Evolutionary conservation across 208 protist genomes (phyloP), one percentile per base, ranked within the genome.

Genomic region (Angomonas ambiguus): DNA sequence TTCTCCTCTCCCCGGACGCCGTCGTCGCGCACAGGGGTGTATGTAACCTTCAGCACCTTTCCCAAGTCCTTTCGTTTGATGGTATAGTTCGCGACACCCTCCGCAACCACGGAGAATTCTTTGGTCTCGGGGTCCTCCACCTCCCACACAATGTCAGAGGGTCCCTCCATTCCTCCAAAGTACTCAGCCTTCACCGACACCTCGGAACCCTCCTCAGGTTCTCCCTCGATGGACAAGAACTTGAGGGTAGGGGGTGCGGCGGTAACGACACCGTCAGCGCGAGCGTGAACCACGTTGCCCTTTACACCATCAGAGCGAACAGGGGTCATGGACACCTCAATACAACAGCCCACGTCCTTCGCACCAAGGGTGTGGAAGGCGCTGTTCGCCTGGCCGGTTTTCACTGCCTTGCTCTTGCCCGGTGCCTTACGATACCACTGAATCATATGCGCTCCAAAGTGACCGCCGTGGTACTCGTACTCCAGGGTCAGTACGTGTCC

Each of bases 391-490:
- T 77, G 70, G 30, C 87, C 91, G 61, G 83, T 84, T 74, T 83
- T 85, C 48, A 79, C 72, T 35, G 65, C 72, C 32, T 67, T 71
- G 66, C 76, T 71, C 42, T 69, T 64, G 55, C 60, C 49, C 41
- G 62, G 71, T 63, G 88, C 76, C 34, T 77, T 80, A 67, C 88
- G 86, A 79, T 93, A 94, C 93, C 93, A 97, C 74, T 95, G 83
- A 65, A 92, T 85, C 68, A 88, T 76, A 69, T 92, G 85, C 20
- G 75, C 65, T 25, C 93, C 93, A 49, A 77, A 77, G 66, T 91
- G 77, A 22, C 91, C 91, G 59, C 91, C 91, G 45, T 71, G 78
- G 76, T 95, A 97, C 31, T 85, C 76, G 57, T 85, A 95, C 68
- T 94, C 71, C 30, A 93, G 68, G 30, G 79, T 81, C 35, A 97